Percentiles rank a stretch among this genome's conserved stretches.
phyloP scores from a whole-genome alignment of 345 rosid species.

The Ceriops decandra region DNA sequence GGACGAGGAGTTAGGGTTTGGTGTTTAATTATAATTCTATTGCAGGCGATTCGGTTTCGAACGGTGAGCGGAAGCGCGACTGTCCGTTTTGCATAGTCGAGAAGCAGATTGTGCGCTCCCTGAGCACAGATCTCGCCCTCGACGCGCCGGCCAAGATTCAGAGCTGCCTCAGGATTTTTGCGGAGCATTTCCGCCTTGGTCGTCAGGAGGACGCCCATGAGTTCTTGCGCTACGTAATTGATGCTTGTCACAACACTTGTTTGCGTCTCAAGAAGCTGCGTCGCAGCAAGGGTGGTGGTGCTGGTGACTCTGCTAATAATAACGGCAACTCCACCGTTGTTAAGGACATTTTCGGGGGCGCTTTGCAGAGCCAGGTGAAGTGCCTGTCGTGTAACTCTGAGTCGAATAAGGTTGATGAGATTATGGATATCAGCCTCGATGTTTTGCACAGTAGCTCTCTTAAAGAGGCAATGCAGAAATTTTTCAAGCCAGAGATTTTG shows the following conservation, averaged over 20 bases:
- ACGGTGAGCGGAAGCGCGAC: slow-evolving; percentile 59
- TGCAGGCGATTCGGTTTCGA: slow-evolving; percentile 57
- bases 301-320: slow-evolving; percentile 2
- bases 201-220: slow-evolving; percentile 98
- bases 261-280: slow-evolving; percentile 78
- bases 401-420: slow-evolving; percentile 93
- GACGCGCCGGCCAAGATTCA: slow-evolving; percentile 73
- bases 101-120: slow-evolving; percentile 71
- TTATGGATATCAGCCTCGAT: slow-evolving; percentile 96
- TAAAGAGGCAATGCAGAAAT: slow-evolving; percentile 77
- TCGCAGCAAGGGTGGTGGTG: slow-evolving; percentile 18
- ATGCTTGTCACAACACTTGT: slow-evolving; percentile 90
- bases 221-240: slow-evolving; percentile 84
- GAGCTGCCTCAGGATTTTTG: slow-evolving; percentile 58
- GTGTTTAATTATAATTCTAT: background rate
- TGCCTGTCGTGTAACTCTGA: slow-evolving; percentile 80
- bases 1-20: background rate
- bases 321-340: slow-evolving; percentile 46
- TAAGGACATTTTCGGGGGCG: slow-evolving; percentile 92
- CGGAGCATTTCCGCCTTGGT: slow-evolving; percentile 70
- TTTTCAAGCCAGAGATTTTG: slow-evolving; percentile 83
- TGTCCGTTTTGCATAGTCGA: slow-evolving; percentile 91
- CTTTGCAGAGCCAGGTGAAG: slow-evolving; percentile 94
- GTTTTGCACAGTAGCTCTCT: slow-evolving; percentile 62
- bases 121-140: slow-evolving; percentile 47